Evolutionary conservation across 345 rosid genomes (phyloP), one percentile per base, ranked within the genome.

Genomic region (Populus simonii): DNA sequence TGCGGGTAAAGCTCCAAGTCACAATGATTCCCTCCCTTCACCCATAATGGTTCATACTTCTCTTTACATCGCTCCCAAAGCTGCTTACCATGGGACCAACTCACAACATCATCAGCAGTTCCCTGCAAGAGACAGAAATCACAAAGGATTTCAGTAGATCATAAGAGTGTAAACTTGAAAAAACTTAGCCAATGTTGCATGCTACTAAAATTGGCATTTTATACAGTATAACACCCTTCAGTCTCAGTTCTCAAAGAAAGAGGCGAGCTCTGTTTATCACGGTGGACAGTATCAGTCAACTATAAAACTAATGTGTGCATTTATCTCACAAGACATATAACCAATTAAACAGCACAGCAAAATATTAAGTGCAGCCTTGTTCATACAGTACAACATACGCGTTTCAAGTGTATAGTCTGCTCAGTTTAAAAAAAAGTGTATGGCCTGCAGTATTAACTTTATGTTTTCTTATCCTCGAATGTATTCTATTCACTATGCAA

Each of bases 1-100:
- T 95, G 93, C 0, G 98, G 99, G 71, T 78, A 89, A 68, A 88
- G 85, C 87, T 95, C 98, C 80, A 95, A 82, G 79, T 93, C 94
- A 49, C 98, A 93, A 38, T 93, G 98, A 77, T 92, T 93, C 70
- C 99, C 99, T 81, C 94, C 98, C 87, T 89, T 91, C 74, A 95
- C 84, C 97, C 97, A 95, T 39, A 93, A 85, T 1, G 98, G 99
- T 82, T 93, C 98, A 41, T 93, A 93, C 75, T 93, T 95, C 82
- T 91, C 98, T 81, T 87, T 89, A 82, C 99, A 95, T 4, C 88
- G 87, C 57, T 93, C 98, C 84, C 92, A 93, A 18, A 92, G 84
- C 84, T 90, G 92, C 89, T 89, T 91, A 70, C 99, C 99, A 5
- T 93, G 98, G 74, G 94, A 88, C 91, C 96, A 93, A 74, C 91